Conservation (phyloP, 2,329 filamentous ascomycete species). For the Trichoderma polysporum region DNA sequence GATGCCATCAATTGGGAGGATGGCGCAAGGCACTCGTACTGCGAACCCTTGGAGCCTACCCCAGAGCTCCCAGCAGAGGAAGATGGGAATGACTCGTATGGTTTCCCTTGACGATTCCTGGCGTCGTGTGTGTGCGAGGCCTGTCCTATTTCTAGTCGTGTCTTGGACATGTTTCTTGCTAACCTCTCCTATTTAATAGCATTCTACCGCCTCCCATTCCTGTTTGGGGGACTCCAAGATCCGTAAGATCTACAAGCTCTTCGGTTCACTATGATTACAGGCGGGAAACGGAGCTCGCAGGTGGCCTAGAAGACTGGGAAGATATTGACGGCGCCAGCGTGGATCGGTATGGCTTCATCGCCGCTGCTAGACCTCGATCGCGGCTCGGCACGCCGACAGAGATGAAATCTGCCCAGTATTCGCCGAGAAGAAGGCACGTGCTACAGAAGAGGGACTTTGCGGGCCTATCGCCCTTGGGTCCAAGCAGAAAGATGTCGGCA, state of each 20-base stretch:
- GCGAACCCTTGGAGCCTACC: conserved; percentile 50
- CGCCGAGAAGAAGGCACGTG: conserved; percentile 49
- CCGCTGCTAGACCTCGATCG: conserved; percentile 45
- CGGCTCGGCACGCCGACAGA: conserved; percentile 44
- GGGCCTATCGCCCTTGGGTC: conserved; percentile 42
- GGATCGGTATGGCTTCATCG: conserved; percentile 69
- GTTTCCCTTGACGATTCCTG: conserved; percentile 45
- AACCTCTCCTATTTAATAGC: conserved; percentile 26
- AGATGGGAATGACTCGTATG: conserved; percentile 57
- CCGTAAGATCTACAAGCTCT: conserved; percentile 45
- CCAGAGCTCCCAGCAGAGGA: conserved; percentile 53
- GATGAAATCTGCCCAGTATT: conserved; percentile 43
- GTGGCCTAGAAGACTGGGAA: conserved; percentile 66
- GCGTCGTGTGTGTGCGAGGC: conserved; percentile 13
- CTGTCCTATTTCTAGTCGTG: not conserved
- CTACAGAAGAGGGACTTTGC: conserved; percentile 39
- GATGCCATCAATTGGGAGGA: conserved; percentile 55
- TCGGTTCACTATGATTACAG: conserved; percentile 43
- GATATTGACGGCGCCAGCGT: conserved; percentile 61
- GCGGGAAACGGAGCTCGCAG: conserved; percentile 50
- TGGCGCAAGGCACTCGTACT: conserved; percentile 48
- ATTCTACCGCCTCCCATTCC: conserved; percentile 31
- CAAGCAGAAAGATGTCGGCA: conserved; percentile 56
- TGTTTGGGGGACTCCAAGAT: conserved; percentile 39
- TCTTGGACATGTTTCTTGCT: conserved; percentile 30